A percentile compares a stretch with the other conserved stretches of the same genome.
Evolutionary conservation across 345 rosid genomes (phyloP).

Genomic region (Populus euphratica): DNA sequence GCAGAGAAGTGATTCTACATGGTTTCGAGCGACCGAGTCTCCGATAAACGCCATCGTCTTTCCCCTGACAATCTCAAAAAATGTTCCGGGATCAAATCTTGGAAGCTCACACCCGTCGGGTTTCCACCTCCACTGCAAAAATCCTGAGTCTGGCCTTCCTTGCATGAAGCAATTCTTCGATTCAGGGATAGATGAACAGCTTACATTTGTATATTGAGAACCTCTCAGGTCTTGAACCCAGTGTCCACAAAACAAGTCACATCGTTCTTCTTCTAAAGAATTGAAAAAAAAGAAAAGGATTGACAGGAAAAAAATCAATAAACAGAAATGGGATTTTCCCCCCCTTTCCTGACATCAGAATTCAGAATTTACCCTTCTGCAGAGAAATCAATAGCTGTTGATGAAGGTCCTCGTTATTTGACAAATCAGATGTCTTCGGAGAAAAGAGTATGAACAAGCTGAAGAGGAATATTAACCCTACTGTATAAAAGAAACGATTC

Average conservation of each 20-base stretch:
- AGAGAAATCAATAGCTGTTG: constrained; percentile 17
- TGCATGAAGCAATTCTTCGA: constrained; percentile 70
- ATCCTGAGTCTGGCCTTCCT: constrained; percentile 61
- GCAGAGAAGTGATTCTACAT: constrained; percentile 81
- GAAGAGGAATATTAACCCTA: constrained; percentile 50
- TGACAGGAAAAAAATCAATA: not conserved
- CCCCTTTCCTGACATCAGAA: too few species aligned
- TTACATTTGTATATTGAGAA: constrained; percentile 55
- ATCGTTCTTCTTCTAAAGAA: constrained; percentile 27
- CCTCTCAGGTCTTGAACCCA: constrained; percentile 62
- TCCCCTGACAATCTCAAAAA: constrained; percentile 55
- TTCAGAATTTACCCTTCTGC: constrained; percentile 6
- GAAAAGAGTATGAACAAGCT: constrained; percentile 48
- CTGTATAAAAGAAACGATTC: not conserved
- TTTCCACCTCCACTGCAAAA: constrained; percentile 86
- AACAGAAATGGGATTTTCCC: not conserved
- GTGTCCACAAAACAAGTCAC: constrained; percentile 60
- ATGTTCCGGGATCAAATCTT: constrained; percentile 49
- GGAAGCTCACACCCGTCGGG: constrained; percentile 69
- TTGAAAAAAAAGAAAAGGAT: not conserved
- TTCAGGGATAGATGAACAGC: constrained; percentile 63
- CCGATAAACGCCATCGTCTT: constrained; percentile 79
- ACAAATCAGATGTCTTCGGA: constrained; percentile 43
- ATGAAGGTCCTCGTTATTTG: constrained; percentile 14
- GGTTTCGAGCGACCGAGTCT: constrained; percentile 87